Base-by-base conservation (phyloP, 257 asterid genomes). In the Capsicum rhomboideum region DNA sequence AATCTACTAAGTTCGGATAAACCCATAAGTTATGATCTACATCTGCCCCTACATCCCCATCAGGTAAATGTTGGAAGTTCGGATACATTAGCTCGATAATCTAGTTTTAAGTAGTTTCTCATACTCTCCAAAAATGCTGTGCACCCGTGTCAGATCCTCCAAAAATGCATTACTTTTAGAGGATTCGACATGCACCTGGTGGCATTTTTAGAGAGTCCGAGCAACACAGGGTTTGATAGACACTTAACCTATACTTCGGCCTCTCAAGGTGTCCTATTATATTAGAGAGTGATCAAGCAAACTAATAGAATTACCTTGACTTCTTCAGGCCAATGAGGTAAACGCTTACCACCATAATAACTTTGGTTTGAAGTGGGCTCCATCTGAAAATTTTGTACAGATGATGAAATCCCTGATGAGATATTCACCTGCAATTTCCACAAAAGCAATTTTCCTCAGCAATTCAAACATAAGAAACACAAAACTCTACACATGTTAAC, bases 331-430 rank as follows among this genome's bases (percentile, higher is more conserved):
- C 89, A 88, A 59, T 83, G 84, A 34, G 89, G 89, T 28, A 86
- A 67, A 50, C 89, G 86, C 82, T 80, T 89, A 89, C 85, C 83
- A 29, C 83, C 88, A 59, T 85, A 89, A 82, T 84, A 87, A 85
- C 84, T 96, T 96, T 94, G 99, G 97, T 91, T 96, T 92, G 98
- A 96, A 96, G 99, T 98, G 98, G 93, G 97, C 98, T 96, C 98
- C 90, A 87, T 91, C 88, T 87, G 97, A 71, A 90, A 90, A 86
- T 85, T 89, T 44, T 85, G 20, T 52, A 81, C 85, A 63, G 96
- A 86, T n/a, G 95, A 80, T 54, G 92, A 89, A 86, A 91, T 91
- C 83, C 89, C 93, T 2, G 94, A 80, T 71, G 91, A 90, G 74
- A 91, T 50, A 86, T 85, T 95, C 91, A 90, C 92, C 93, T 92